These are phyloP conservation scores for Cryptosporidium sp. DNA, from an alignment of 169 alveolate species.

Conservation along the genomic window DNA sequence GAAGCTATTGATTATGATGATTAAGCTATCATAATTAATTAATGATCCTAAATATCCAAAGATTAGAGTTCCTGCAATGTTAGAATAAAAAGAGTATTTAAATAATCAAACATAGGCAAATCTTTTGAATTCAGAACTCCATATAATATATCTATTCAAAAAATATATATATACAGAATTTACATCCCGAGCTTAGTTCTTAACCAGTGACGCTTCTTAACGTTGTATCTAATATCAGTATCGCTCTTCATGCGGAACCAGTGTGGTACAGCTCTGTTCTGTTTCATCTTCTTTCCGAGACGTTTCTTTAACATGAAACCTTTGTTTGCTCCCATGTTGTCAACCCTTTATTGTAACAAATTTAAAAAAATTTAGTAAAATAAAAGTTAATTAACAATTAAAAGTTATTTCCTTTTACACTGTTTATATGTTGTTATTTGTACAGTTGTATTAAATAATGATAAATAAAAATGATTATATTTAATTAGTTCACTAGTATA, in stretches of 20 bases:
- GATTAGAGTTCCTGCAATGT: background rate
- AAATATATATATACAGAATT: constrained; percentile 8
- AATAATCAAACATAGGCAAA: background rate
- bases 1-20: constrained; percentile 7
- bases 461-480: background rate
- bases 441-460: background rate
- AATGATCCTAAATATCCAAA: background rate
- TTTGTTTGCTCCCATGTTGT: constrained; percentile 82
- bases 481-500: background rate
- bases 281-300: constrained; percentile 87
- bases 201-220: constrained; percentile 90
- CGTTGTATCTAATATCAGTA: constrained; percentile 87
- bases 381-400: background rate
- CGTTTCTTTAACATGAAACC: constrained; percentile 85
- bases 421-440: background rate
- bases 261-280: constrained; percentile 89
- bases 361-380: background rate
- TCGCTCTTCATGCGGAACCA: constrained; percentile 89
- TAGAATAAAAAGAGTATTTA: background rate
- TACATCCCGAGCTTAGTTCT: constrained; percentile 88
- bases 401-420: background rate
- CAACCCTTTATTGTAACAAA: background rate
- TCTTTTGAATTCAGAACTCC: constrained; percentile 1
- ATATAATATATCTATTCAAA: constrained; percentile 1
- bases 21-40: background rate